Conservation (phyloP, 495 filamentous ascomycete species). For the Aspergillus olivimuriae region DNA sequence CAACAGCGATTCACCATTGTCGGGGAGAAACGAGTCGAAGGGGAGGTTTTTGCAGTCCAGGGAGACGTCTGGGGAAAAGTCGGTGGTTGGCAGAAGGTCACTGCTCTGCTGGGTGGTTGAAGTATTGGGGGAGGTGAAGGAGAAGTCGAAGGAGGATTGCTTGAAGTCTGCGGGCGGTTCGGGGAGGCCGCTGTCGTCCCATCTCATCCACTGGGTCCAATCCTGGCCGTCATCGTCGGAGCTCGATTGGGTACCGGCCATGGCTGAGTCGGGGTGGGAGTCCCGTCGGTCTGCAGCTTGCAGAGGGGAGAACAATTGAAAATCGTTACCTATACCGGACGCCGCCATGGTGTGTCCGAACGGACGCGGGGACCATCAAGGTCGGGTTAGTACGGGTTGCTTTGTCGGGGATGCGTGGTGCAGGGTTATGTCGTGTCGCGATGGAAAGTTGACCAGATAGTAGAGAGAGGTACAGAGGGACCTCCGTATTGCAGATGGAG, state of each 20-base stretch:
- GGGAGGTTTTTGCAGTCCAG: constrained; percentile 30
- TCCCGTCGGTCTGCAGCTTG: constrained; percentile 19
- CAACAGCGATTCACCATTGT: constrained; percentile 8
- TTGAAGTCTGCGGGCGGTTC: constrained; percentile 20
- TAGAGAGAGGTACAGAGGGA: too few relatives aligned
- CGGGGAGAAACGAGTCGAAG: constrained; percentile 14
- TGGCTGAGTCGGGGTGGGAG: constrained; percentile 12
- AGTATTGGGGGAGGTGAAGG: constrained; percentile 27
- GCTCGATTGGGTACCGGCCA: constrained; percentile 10
- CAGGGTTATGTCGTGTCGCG: not conserved
- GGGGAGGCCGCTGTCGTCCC: constrained; percentile 36
- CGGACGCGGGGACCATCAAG: constrained; percentile 14
- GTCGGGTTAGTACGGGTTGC: not conserved
- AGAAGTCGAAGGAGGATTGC: constrained; percentile 18
- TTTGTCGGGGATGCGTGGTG: too few relatives aligned
- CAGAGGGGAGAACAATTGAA: constrained; percentile 35
- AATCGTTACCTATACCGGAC: constrained; percentile 31
- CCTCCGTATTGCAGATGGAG: not conserved
- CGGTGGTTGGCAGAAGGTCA: constrained; percentile 14
- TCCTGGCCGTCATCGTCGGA: constrained; percentile 32
- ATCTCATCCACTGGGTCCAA: constrained; percentile 48
- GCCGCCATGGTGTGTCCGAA: constrained; percentile 19
- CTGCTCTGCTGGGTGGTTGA: constrained; percentile 20
- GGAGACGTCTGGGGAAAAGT: constrained; percentile 31
- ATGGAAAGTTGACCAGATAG: too few relatives aligned